Evolutionary conservation across 805 yeast species (phyloP), one percentile per base, ranked within the genome.

Genomic region (Starmerella davenportii): DNA sequence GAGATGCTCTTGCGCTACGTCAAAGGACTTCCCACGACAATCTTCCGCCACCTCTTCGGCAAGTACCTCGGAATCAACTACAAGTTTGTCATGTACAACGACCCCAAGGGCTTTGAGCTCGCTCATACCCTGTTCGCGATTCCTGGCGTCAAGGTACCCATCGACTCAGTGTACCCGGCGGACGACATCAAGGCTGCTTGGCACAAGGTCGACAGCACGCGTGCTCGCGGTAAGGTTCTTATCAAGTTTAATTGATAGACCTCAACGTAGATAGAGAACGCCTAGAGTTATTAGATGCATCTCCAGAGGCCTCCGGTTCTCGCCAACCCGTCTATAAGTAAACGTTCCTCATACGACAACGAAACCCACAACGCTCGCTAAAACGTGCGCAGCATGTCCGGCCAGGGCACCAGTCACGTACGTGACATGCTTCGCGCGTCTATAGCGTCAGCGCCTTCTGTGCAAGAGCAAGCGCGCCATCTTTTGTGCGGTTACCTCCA

Each of bases 401-500:
- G n/a, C n/a, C n/a, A n/a, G n/a, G n/a, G n/a, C n/a, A n/a, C n/a
- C n/a, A n/a, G n/a, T n/a, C n/a, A n/a, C n/a, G n/a, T n/a, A n/a
- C n/a, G n/a, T n/a, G n/a, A n/a, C n/a, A n/a, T n/a, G n/a, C n/a
- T n/a, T n/a, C n/a, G n/a, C n/a, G n/a, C n/a, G n/a, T n/a, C n/a
- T n/a, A n/a, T n/a, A n/a, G n/a, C n/a, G n/a, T 14, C 32, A 29
- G 13, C 11, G 32, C 68, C 38, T 52, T 50, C 41, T 60, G 62
- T 5, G 96, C 95, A 58, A 90, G 66, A 52, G 70, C 59, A 41
- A 82, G 55, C 13, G 76, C 95, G 24, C 79, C 78, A 38, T 82
- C 95, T 45, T 66, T 63, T 19, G 92, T 69, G 53, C 74, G 66
- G 40, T 87, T 81, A 38, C 98, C 98, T 34, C 98, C 98, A 52